Conservation (phyloP, 495 filamentous ascomycete species). For the Penicillium psychrofluorescens region DNA sequence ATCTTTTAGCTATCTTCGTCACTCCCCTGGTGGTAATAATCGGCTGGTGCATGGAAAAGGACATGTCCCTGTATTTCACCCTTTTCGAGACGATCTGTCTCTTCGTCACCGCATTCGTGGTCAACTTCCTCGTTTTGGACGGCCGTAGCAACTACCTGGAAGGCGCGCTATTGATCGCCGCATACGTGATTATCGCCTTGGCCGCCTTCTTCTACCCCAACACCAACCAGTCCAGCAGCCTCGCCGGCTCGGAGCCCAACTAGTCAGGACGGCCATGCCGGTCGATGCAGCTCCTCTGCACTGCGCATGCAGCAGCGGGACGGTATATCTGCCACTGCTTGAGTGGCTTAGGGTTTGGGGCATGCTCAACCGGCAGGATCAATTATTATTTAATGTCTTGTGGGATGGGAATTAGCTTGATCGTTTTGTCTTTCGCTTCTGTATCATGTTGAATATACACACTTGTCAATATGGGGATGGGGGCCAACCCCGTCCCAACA, state of each 20-base stretch:
- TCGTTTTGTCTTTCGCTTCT: too few relatives aligned
- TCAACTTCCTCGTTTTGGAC: slow-evolving; percentile 86
- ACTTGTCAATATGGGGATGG: too few relatives aligned
- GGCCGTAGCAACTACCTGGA: slow-evolving; percentile 86
- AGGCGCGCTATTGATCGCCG: slow-evolving; percentile 71
- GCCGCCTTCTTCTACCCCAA: slow-evolving; percentile 34
- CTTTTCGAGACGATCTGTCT: slow-evolving; percentile 84
- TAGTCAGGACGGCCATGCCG: neutral
- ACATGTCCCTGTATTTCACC: slow-evolving; percentile 87
- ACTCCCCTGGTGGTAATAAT: slow-evolving; percentile 83
- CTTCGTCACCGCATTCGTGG: slow-evolving; percentile 79
- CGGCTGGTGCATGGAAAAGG: slow-evolving; percentile 76
- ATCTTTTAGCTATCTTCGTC: slow-evolving; percentile 67
- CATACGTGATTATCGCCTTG: slow-evolving; percentile 56
- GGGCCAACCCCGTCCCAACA: too few relatives aligned
- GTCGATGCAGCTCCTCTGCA: neutral
- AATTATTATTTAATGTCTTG: too few relatives aligned
- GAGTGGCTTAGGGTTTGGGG: too few relatives aligned
- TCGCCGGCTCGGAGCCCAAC: slow-evolving; percentile 12
- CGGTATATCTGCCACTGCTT: too few relatives aligned
- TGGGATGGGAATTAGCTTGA: too few relatives aligned
- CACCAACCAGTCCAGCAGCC: slow-evolving; percentile 13
- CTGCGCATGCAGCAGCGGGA: neutral
- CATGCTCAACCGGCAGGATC: too few relatives aligned
- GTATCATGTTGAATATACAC: too few relatives aligned